phyloP scores from a whole-genome alignment of 1,139 yeast genomes.

The Kodamaea sp. region DNA sequence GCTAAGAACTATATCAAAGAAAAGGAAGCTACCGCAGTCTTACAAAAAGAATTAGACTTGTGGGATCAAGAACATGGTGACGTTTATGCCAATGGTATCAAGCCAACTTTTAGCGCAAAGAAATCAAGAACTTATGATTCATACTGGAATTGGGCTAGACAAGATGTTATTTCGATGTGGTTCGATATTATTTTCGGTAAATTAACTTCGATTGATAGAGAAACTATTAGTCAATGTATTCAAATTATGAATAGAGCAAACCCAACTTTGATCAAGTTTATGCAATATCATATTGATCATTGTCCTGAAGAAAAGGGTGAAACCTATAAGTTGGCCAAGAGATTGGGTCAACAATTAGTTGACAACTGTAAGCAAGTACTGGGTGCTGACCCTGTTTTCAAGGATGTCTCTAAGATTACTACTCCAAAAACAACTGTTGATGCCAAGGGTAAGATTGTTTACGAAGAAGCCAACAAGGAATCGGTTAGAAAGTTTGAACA shows the following conservation, averaged over 20 bases:
- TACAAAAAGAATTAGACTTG: conserved; percentile 87
- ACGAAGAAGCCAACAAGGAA: conserved; percentile 82
- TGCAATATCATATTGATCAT: conserved; percentile 96
- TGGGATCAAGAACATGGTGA: conserved; percentile 97
- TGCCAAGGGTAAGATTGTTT: conserved; percentile 80
- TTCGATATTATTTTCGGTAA: conserved; percentile 95
- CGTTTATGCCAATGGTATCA: conserved; percentile 85
- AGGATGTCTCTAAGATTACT: conserved; percentile 90
- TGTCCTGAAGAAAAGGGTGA: conserved; percentile 89
- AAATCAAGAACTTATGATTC: conserved; percentile 97
- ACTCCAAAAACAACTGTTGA: conserved; percentile 92
- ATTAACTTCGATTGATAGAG: conserved; percentile 85
- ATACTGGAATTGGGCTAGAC: conserved; percentile 99
- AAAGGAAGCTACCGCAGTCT: conserved; percentile 77
- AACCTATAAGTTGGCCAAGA: conserved; percentile 82
- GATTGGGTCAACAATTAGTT: conserved; percentile 86
- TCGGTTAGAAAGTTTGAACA: conserved; percentile 93
- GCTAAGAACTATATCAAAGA: conserved; percentile 83
- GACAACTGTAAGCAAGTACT: conserved; percentile 92
- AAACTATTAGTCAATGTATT: conserved; percentile 93
- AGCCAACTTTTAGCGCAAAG: conserved; percentile 84
- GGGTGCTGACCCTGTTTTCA: conserved; percentile 82
- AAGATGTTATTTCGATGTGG: conserved; percentile 90
- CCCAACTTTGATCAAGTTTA: conserved; percentile 88
- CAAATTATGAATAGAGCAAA: conserved; percentile 97